A percentile compares a stretch with the other conserved stretches of the same genome.
These are phyloP conservation scores for Fraxinus ornus DNA, from an alignment of 305 asterid genomes.

Conservation along the genomic window DNA sequence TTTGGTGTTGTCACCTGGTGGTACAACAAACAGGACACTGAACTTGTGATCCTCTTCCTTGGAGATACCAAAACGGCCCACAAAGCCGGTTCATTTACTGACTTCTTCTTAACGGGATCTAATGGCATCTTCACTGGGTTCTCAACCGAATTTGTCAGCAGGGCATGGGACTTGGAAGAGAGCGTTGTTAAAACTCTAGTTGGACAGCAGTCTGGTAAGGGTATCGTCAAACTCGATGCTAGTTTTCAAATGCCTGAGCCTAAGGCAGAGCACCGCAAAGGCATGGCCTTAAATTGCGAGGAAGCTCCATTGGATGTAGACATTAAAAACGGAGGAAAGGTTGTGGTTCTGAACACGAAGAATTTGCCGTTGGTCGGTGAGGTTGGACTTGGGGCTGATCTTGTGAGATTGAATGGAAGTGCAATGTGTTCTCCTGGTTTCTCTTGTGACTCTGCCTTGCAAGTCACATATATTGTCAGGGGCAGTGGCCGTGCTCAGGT, in stretches of 20 bases:
- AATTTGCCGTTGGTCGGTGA: slow-evolving; percentile 75
- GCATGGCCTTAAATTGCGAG: slow-evolving; percentile 63
- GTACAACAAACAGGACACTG: slow-evolving; percentile 69
- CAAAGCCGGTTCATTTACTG: slow-evolving; percentile 64
- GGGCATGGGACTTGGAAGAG: slow-evolving; percentile 73
- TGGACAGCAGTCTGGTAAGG: slow-evolving; percentile 42
- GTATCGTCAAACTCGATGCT: slow-evolving; percentile 55
- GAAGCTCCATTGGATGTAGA: slow-evolving; percentile 76
- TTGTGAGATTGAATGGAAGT: slow-evolving; percentile 52
- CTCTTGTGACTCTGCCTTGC: slow-evolving; percentile 73
- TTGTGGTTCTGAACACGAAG: slow-evolving; percentile 64
- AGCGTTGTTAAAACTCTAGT: slow-evolving; percentile 59
- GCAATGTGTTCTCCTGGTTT: slow-evolving; percentile 83
- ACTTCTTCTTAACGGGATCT: slow-evolving; percentile 64
- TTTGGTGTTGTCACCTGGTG: slow-evolving; percentile 82
- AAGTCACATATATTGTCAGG: slow-evolving; percentile 69
- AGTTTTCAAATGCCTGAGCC: slow-evolving; percentile 71
- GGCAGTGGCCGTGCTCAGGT: slow-evolving; percentile 80
- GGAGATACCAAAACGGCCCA: slow-evolving; percentile 74
- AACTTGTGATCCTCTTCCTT: slow-evolving; percentile 65
- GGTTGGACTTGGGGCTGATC: slow-evolving; percentile 80
- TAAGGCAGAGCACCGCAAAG: slow-evolving; percentile 48
- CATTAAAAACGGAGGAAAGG: slow-evolving; percentile 71
- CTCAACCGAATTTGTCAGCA: slow-evolving; percentile 54
- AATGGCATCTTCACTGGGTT: slow-evolving; percentile 79